These are phyloP conservation scores for Herpetomonas tarakana DNA, from an alignment of 208 protist species.

Conservation along the genomic window DNA sequence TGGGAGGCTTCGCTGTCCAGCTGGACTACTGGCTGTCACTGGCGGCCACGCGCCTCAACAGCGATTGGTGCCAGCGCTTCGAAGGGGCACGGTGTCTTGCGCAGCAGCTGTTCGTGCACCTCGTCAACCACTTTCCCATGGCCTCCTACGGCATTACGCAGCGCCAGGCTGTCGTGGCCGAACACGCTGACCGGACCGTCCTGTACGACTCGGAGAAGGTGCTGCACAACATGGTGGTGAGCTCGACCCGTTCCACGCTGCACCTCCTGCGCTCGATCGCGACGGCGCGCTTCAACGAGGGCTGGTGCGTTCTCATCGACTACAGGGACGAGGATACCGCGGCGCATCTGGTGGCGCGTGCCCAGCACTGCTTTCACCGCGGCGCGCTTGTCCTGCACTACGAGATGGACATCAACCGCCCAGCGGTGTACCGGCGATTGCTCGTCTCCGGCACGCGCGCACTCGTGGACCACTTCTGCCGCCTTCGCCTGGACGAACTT, in stretches of 20 bases:
- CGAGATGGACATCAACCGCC: slow-evolving; percentile 67
- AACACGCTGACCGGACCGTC: slow-evolving; percentile 21
- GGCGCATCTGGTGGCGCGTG: slow-evolving; percentile 59
- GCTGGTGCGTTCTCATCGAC: slow-evolving; percentile 83
- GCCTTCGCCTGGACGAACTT: slow-evolving; percentile 19
- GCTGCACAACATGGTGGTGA: slow-evolving; percentile 29
- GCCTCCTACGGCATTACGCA: slow-evolving; percentile 31
- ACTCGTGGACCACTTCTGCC: slow-evolving; percentile 68
- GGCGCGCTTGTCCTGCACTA: slow-evolving; percentile 74
- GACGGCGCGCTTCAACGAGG: slow-evolving; percentile 72
- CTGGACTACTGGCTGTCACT: slow-evolving; percentile 85
- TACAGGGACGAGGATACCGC: slow-evolving; percentile 34
- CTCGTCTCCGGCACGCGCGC: slow-evolving; percentile 65
- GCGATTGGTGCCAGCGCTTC: slow-evolving; percentile 79
- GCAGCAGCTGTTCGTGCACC: slow-evolving; percentile 87
- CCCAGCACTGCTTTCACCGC: slow-evolving; percentile 54
- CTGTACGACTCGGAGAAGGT: slow-evolving; percentile 49
- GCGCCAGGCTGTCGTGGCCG: slow-evolving; percentile 14
- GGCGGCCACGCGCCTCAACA: slow-evolving; percentile 51
- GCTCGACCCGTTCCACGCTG: slow-evolving; percentile 12
- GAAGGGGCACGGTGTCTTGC: slow-evolving; percentile 77
- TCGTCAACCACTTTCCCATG: slow-evolving; percentile 77
- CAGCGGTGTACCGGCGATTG: slow-evolving; percentile 64
- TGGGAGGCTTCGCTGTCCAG: slow-evolving; percentile 77
- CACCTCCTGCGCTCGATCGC: slow-evolving; percentile 47